phyloP scores from a whole-genome alignment of 208 protist species.

The Crithidia acanthocephali region DNA sequence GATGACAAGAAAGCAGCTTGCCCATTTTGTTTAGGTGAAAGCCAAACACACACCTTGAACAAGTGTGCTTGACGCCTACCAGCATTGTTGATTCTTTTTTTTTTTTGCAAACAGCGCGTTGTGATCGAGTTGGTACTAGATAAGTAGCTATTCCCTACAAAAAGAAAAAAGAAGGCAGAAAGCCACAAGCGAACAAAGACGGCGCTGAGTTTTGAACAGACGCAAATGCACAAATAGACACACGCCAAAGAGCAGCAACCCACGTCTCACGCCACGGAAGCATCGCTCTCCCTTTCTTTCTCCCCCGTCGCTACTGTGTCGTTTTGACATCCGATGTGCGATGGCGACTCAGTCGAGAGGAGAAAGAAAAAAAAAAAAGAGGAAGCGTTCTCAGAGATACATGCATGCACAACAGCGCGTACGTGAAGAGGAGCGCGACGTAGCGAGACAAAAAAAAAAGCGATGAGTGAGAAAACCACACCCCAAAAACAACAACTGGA shows the following conservation, averaged over 20 bases:
- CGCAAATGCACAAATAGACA: not conserved
- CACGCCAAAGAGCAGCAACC: conserved; percentile 12
- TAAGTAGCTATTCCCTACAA: conserved; percentile 36
- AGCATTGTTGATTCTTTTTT: not conserved
- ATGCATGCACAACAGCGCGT: no score
- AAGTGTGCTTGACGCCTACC: no score
- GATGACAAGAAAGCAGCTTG: no score
- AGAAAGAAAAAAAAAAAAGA: not conserved
- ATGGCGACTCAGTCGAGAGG: no score
- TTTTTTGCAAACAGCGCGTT: conserved; percentile 15
- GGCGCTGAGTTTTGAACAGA: not conserved
- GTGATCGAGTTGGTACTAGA: conserved; percentile 26
- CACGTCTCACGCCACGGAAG: not conserved
- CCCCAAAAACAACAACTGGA: not conserved
- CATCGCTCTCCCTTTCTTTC: no score
- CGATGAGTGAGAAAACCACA: not conserved
- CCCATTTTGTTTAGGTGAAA: not conserved
- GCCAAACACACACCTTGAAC: no score
- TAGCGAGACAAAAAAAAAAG: not conserved
- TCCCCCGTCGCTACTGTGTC: no score
- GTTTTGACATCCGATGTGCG: no score
- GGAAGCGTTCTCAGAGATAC: no score
- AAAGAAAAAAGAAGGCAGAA: conserved; percentile 30
- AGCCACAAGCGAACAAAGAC: not conserved
- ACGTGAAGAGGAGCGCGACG: not conserved